phyloP scores from a whole-genome alignment of 306 rosid genomes.

The Pterocarpus macrocarpus region DNA sequence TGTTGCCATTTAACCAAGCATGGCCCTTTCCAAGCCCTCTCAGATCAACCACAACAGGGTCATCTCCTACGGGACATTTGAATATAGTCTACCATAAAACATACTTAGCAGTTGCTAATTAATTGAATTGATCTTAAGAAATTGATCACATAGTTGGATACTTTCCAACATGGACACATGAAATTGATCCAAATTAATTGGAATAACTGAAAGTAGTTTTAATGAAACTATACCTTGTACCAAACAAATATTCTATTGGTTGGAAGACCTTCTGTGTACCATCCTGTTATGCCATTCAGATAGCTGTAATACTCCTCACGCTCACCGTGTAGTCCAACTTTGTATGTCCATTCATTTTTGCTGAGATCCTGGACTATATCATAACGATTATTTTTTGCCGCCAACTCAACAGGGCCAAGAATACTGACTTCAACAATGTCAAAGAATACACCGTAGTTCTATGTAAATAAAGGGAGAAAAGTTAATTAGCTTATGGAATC shows the following conservation, averaged over 20 bases:
- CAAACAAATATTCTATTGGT: constrained; percentile 38
- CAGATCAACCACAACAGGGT: constrained; percentile 53
- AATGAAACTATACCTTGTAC: constrained; percentile 43
- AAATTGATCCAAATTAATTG: too few relatives aligned
- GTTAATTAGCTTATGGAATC: not conserved
- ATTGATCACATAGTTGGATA: too few relatives aligned
- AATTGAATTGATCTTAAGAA: too few relatives aligned
- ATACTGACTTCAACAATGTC: constrained; percentile 34
- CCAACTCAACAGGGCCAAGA: constrained; percentile 44
- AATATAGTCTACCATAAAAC: constrained; percentile 34
- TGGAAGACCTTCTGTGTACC: constrained; percentile 36
- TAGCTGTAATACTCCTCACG: not conserved
- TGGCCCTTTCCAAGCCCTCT: constrained; percentile 52
- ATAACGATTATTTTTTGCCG: not conserved
- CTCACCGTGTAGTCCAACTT: constrained; percentile 50
- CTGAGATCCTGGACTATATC: constrained; percentile 29
- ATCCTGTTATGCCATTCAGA: not conserved
- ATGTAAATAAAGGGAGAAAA: not conserved
- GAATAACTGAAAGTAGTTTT: too few relatives aligned
- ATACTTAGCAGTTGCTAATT: too few relatives aligned
- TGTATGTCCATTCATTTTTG: constrained; percentile 39
- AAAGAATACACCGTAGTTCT: constrained; percentile 50
- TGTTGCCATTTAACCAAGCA: constrained; percentile 60
- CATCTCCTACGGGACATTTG: constrained; percentile 41
- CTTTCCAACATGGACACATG: too few relatives aligned